These are phyloP conservation scores for Quercus mongolica DNA, from an alignment of 306 rosid species.

Conservation along the genomic window DNA sequence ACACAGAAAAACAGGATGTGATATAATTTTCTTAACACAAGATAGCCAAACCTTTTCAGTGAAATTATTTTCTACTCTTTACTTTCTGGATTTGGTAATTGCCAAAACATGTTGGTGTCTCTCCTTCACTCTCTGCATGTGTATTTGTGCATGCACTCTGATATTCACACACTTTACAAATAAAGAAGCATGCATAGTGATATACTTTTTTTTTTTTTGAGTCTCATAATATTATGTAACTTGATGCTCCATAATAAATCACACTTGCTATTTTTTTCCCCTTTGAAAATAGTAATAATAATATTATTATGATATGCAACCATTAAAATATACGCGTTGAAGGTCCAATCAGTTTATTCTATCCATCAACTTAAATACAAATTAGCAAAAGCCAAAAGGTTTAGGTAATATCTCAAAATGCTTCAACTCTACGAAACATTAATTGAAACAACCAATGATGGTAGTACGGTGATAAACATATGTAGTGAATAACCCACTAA, in stretches of 20 bases:
- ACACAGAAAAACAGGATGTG: not conserved
- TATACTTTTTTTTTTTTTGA: too few relatives aligned
- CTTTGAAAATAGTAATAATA: not conserved
- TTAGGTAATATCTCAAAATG: not conserved
- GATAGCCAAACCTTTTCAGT: not conserved
- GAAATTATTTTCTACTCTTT: not conserved
- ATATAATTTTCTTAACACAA: not conserved
- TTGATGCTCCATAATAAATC: not conserved
- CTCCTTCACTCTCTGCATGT: not conserved
- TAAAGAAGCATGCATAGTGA: not conserved
- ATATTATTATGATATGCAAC: not conserved
- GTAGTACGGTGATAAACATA: not conserved
- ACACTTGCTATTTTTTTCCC: not conserved
- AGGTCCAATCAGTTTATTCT: not conserved
- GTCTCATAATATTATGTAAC: not conserved
- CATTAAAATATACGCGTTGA: not conserved
- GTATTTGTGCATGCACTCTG: not conserved
- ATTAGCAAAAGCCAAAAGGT: not conserved
- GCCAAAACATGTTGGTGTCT: not conserved
- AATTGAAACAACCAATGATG: not conserved
- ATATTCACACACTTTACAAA: not conserved
- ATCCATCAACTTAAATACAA: not conserved
- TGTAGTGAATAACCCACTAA: not conserved
- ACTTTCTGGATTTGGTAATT: not conserved
- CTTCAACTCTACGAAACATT: not conserved